Conservation (phyloP, 495 filamentous ascomycete species). For the Immersiella caudata region DNA sequence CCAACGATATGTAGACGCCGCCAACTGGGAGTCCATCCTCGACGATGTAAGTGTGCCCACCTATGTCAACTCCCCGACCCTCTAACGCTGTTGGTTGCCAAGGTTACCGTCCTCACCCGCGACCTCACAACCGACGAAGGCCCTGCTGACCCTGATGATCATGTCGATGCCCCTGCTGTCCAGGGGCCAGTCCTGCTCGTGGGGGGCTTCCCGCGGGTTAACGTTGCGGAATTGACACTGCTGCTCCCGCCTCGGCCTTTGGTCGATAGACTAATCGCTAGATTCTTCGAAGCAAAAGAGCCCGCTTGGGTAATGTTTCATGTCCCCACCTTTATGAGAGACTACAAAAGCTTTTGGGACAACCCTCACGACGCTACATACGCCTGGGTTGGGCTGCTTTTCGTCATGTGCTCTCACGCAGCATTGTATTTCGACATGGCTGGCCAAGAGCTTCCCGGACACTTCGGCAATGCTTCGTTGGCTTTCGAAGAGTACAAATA, state of each 20-base stretch:
- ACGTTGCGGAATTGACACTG: conserved; percentile 44
- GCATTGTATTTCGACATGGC: conserved; percentile 28
- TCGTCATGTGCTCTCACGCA: conserved; percentile 35
- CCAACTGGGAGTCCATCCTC: conserved; percentile 55
- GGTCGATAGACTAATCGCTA: conserved; percentile 49
- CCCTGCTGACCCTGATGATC: conserved; percentile 30
- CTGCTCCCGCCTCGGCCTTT: conserved; percentile 47
- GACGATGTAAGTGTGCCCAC: conserved; percentile 47
- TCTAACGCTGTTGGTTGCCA: conserved; percentile 17
- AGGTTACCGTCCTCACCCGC: conserved; percentile 33
- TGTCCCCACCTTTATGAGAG: conserved; percentile 48
- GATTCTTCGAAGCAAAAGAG: conserved; percentile 50
- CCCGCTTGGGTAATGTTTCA: conserved; percentile 47
- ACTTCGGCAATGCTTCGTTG: conserved; percentile 25
- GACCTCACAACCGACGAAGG: conserved; percentile 28
- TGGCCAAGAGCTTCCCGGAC: conserved; percentile 31
- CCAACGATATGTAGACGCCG: conserved; percentile 52
- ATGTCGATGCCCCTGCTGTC: conserved; percentile 28
- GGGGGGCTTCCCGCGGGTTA: conserved; percentile 38
- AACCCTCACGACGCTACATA: conserved; percentile 22
- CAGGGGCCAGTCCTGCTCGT: conserved; percentile 46
- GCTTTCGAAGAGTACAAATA: conserved; percentile 33
- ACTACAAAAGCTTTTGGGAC: conserved; percentile 40
- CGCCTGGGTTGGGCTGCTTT: conserved; percentile 37
- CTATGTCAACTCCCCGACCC: not conserved